Conservation (phyloP, 2,329 filamentous ascomycete genomes). For the Tolypocladium guangdongense region DNA sequence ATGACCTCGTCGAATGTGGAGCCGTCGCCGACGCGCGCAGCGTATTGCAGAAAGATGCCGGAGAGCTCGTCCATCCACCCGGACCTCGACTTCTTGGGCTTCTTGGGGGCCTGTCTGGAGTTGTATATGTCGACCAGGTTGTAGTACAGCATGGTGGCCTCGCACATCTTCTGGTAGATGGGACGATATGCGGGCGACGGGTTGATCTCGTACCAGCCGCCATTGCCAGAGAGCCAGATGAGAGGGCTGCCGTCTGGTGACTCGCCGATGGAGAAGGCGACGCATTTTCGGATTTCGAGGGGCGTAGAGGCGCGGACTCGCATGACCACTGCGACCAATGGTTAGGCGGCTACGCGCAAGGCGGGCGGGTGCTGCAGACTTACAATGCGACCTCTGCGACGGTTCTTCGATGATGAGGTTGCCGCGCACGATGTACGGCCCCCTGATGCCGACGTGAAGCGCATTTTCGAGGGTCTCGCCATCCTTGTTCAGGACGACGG, state of each 20-base stretch:
- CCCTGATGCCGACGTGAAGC: conserved; percentile 46
- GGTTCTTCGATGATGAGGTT: conserved; percentile 40
- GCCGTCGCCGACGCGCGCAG: conserved; percentile 40
- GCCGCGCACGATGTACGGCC: conserved; percentile 52
- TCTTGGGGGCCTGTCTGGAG: conserved; percentile 16
- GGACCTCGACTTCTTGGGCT: conserved; percentile 17
- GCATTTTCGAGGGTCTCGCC: conserved; percentile 47
- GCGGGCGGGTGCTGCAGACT: conserved; percentile 9
- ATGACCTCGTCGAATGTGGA: conserved; percentile 38
- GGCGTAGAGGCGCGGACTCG: conserved; percentile 17
- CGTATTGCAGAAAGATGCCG: conserved; percentile 30
- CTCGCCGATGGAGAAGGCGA: conserved; percentile 42
- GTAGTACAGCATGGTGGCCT: conserved; percentile 55
- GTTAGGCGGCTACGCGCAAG: background rate
- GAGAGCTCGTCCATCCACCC: conserved; percentile 17
- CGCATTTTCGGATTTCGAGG: conserved; percentile 43
- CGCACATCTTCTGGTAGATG: conserved; percentile 48
- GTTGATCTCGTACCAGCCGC: conserved; percentile 59
- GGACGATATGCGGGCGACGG: conserved; percentile 45
- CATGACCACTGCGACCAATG: conserved; percentile 18
- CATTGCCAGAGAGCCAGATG: conserved; percentile 48
- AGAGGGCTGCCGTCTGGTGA: conserved; percentile 37
- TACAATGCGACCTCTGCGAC: conserved; percentile 22
- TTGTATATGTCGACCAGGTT: conserved; percentile 47
- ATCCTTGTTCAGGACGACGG: conserved; percentile 44